Evolutionary conservation across 768 basidiomycete genomes (phyloP).

Genomic region (Auricularia cornea): DNA sequence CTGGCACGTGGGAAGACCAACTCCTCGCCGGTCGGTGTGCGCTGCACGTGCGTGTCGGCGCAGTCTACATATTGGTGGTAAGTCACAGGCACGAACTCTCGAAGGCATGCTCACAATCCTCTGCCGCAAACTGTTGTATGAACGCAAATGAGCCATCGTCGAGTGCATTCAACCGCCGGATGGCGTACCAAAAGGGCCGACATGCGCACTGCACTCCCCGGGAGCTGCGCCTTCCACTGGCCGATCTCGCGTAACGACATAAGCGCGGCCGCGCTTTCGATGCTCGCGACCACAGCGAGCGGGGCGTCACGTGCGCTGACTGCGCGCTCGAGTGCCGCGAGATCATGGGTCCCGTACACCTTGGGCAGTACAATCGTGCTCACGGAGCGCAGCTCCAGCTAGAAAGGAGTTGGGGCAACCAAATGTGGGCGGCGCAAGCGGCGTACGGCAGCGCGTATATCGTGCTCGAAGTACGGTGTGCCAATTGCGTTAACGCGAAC

Average conservation of each 20-base stretch:
- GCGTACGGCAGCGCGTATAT: conserved; percentile 29
- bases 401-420: not conserved
- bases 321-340: conserved; percentile 49
- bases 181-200: conserved; percentile 62
- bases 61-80: conserved; percentile 49
- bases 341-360: conserved; percentile 57
- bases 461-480: conserved; percentile 58
- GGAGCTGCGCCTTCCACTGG: conserved; percentile 48
- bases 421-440: not conserved
- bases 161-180: too few relatives aligned
- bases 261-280: conserved; percentile 74
- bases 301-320: conserved; percentile 29
- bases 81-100: not conserved
- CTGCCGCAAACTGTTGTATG: conserved; percentile 91
- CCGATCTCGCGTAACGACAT: conserved; percentile 65
- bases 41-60: conserved; percentile 75
- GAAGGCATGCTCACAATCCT: conserved; percentile 65
- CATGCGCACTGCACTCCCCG: conserved; percentile 42
- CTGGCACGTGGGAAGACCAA: conserved; percentile 77
- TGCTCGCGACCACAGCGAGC: conserved; percentile 63
- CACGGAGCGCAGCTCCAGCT: conserved; percentile 43
- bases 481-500: conserved; percentile 62
- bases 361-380: conserved; percentile 78
- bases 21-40: conserved; percentile 66
- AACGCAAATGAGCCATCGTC: too few relatives aligned